phyloP scores from a whole-genome alignment of 495 filamentous ascomycete genomes.

The Aspergillus hancockii region DNA sequence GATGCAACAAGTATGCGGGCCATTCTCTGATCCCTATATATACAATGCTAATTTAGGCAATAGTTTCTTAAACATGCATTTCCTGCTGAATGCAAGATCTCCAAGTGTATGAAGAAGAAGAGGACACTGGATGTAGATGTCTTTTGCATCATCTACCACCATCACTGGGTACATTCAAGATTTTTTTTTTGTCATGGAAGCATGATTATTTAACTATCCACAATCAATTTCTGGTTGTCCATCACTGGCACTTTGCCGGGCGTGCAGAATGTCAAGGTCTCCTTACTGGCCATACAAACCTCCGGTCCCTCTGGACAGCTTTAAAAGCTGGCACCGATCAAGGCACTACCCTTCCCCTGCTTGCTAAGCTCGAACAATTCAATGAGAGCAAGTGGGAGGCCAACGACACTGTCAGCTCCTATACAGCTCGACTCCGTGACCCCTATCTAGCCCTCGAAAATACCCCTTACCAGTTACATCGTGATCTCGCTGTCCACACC shows the following conservation, averaged over 20 bases:
- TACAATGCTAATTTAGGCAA: constrained; percentile 15
- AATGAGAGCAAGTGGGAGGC: too few relatives aligned
- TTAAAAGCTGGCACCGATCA: too few relatives aligned
- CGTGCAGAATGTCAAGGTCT: too few relatives aligned
- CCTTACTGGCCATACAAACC: too few relatives aligned
- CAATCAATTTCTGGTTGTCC: constrained; percentile 29
- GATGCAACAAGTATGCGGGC: constrained; percentile 24
- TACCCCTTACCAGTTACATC: too few relatives aligned
- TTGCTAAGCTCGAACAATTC: too few relatives aligned
- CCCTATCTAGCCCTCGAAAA: too few relatives aligned
- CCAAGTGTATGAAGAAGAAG: constrained; percentile 15
- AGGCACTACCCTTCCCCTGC: too few relatives aligned
- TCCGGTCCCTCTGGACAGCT: too few relatives aligned
- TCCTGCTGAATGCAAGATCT: constrained; percentile 18
- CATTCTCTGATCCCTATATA: constrained; percentile 8
- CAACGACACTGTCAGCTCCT: too few relatives aligned
- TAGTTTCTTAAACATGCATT: constrained; percentile 22
- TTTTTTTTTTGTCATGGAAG: constrained; percentile 31
- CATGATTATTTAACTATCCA: constrained; percentile 33
- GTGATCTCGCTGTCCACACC: too few relatives aligned
- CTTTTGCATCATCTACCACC: constrained; percentile 25
- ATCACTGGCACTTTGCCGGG: constrained; percentile 31
- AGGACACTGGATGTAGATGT: constrained; percentile 27
- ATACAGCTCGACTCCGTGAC: too few relatives aligned
- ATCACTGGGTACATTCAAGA: constrained; percentile 33